Percentiles rank a stretch among this genome's conserved stretches.
These are phyloP conservation scores for Macrotyloma uniflorum DNA, from an alignment of 306 rosid genomes.

Conservation along the genomic window DNA sequence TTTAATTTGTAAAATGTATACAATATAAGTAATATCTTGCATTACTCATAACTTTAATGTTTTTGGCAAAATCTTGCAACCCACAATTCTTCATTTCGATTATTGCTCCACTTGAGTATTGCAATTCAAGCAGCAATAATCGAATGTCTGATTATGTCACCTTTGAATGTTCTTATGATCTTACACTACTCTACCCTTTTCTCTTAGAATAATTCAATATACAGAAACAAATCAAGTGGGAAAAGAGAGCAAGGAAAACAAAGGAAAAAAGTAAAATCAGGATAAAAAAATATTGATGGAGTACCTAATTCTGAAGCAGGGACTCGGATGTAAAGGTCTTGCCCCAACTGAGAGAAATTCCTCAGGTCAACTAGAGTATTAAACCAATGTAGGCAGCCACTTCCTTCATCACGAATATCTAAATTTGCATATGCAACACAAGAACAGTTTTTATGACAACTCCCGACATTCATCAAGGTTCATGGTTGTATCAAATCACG, in stretches of 20 bases:
- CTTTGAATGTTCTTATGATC: too few species aligned
- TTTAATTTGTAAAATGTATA: background rate
- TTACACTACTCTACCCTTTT: too few species aligned
- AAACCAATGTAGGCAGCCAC: background rate
- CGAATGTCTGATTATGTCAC: background rate
- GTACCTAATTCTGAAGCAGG: slow-evolving; percentile 46
- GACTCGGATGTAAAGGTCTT: slow-evolving; percentile 42
- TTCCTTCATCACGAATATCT: background rate
- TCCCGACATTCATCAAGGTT: background rate
- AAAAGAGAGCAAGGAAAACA: background rate
- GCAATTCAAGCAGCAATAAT: background rate
- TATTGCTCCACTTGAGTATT: too few species aligned
- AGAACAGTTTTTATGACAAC: background rate
- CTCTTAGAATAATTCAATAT: too few species aligned
- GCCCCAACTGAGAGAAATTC: slow-evolving; percentile 25
- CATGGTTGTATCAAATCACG: background rate
- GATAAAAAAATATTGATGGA: background rate
- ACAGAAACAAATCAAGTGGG: background rate
- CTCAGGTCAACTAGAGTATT: background rate
- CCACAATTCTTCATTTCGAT: too few species aligned
- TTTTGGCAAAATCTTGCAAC: background rate
- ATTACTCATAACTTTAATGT: background rate
- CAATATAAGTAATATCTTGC: background rate
- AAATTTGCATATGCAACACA: background rate
- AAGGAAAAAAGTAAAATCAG: background rate